Base-by-base conservation (phyloP, 23 red algal genomes). In the Pyropia haitanensis region DNA sequence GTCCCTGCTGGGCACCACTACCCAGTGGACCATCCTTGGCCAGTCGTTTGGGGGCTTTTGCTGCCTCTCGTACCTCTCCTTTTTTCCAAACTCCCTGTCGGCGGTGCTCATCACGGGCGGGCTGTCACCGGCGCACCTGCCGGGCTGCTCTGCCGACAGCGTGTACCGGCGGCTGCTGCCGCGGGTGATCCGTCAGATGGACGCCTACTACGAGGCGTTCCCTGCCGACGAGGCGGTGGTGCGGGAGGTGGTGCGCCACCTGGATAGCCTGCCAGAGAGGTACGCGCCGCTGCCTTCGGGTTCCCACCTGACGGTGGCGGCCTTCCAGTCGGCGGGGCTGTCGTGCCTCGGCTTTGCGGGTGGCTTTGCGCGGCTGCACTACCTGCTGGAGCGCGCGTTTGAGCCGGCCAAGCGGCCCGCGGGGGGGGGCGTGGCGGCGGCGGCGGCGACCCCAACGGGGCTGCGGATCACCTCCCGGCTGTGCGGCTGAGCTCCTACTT, bases 31-130 rank as follows among this genome's bases (percentile, higher is more conserved):
- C 31, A 61, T 75, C 20, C 60, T 75, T 44, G 70, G 70, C 6
- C 70, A 75, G 70, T 61, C 53, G 30, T 75, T 75, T 21, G 70
- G 70, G 17, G 70, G 70, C 22, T 75, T 75, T 50, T 75, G 70
- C 53, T 31, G 28, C 39, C 30, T 75, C 18, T 56, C 70, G 24
- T 75, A 75, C 50, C 60, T 75, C 31, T 33, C 26, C 32, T 22
- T 61, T 33, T 75, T 75, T 46, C 70, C 70, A 4, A 14, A 61
- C 5, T 46, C 23, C 49, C 49, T 75, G 21, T 16, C 54, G 0
- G 18, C n/a, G 14, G 57, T 28, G 15, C 53, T 62, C 21, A 61
- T 75, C 14, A 75, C 70, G n/a, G 70, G 51, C n/a, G 70, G 70
- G 27, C 18, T 75, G 3, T 25, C 70, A 13, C 54, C 51, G 4